Percentiles rank a stretch among this genome's conserved stretches.
phyloP scores from a whole-genome alignment of 352 stramenopile genomes.

The Globisporangium mamillatum region DNA sequence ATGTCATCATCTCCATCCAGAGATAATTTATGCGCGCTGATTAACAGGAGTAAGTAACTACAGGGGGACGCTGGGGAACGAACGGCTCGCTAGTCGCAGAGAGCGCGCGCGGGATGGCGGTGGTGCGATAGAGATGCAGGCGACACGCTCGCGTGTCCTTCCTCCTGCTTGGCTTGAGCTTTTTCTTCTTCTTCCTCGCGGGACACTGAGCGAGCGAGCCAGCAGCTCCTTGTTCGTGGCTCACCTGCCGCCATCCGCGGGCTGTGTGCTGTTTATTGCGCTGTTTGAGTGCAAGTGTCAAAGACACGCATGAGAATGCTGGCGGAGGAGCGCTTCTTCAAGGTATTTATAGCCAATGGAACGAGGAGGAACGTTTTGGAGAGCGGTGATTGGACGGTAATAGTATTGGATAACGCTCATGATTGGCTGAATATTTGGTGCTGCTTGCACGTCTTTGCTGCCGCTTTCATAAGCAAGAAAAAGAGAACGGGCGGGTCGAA shows the following conservation, averaged over 20 bases:
- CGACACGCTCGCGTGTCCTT: too few relatives aligned
- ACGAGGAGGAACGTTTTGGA: too few relatives aligned
- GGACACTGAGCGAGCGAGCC: too few relatives aligned
- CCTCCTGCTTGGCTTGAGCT: background rate
- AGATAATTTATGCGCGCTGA: background rate
- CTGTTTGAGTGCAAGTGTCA: conserved; percentile 8
- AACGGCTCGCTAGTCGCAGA: conserved; percentile 4
- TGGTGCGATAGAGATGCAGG: background rate
- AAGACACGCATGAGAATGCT: conserved; percentile 24
- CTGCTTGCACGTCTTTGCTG: too few relatives aligned
- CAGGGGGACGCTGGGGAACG: background rate
- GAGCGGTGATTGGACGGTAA: too few relatives aligned
- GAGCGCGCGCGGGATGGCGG: background rate
- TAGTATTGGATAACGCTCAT: too few relatives aligned
- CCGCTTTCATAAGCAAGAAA: too few relatives aligned
- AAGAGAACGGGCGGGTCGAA: too few relatives aligned
- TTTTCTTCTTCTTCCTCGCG: background rate
- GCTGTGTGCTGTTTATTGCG: too few relatives aligned
- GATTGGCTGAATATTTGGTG: too few relatives aligned
- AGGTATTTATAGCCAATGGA: too few relatives aligned
- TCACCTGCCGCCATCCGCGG: background rate
- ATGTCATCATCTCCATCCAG: conserved; percentile 45
- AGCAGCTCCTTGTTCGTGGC: background rate
- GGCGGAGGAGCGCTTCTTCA: too few relatives aligned
- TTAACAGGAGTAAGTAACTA: background rate